These are phyloP conservation scores for Candida tetrigidarum DNA, from an alignment of 1,139 yeast species.

Conservation along the genomic window DNA sequence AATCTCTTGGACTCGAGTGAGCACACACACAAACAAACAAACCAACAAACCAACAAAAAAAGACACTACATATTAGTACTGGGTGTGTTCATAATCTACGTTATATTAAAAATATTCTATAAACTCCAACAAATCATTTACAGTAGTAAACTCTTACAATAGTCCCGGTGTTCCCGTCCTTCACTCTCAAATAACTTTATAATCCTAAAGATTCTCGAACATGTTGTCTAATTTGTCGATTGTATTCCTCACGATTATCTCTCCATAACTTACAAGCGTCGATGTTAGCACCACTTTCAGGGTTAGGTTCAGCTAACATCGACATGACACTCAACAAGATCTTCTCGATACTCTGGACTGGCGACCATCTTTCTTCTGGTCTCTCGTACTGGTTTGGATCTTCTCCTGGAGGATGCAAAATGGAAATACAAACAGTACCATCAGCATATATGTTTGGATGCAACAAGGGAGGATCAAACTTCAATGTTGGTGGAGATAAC, in stretches of 20 bases:
- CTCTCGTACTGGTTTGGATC: slow-evolving; percentile 95
- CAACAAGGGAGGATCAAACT: slow-evolving; percentile 80
- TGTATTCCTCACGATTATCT: slow-evolving; percentile 72
- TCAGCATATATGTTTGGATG: slow-evolving; percentile 95
- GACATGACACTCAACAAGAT: slow-evolving; percentile 90
- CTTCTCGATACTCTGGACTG: slow-evolving; percentile 96
- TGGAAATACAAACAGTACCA: slow-evolving; percentile 95
- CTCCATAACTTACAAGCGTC: slow-evolving; percentile 98
- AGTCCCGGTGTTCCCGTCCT: slow-evolving; percentile 1
- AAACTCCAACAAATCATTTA: background rate
- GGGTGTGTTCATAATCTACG: background rate
- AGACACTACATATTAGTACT: no score
- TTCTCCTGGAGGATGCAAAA: slow-evolving; percentile 94
- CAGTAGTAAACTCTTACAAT: background rate
- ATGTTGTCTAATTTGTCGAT: slow-evolving; percentile 63
- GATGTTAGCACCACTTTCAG: slow-evolving; percentile 95
- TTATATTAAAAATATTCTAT: background rate
- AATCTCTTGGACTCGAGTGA: no score
- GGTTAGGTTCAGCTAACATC: slow-evolving; percentile 97
- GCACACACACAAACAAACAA: no score
- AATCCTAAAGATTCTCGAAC: slow-evolving; percentile 72
- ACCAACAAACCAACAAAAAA: no score
- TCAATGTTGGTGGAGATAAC: slow-evolving; percentile 84
- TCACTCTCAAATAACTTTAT: slow-evolving; percentile 23
- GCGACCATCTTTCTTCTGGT: slow-evolving; percentile 98